These are phyloP conservation scores for Carpinus viminea DNA, from an alignment of 306 rosid genomes.

Conservation along the genomic window DNA sequence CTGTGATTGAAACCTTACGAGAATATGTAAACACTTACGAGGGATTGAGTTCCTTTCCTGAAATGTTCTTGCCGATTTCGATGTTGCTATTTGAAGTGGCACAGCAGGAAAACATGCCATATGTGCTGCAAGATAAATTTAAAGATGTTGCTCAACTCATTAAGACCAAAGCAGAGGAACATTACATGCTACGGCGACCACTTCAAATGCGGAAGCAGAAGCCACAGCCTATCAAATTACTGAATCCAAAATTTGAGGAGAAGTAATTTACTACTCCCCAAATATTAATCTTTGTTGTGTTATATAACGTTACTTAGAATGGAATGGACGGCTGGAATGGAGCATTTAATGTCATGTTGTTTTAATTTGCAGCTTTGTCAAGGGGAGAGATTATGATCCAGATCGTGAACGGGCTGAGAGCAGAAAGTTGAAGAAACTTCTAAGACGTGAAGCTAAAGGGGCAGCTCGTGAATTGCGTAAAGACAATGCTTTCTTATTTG, in stretches of 20 bases:
- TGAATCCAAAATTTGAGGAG: slow-evolving; percentile 80
- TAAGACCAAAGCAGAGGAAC: slow-evolving; percentile 50
- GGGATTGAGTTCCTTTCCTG: slow-evolving; percentile 79
- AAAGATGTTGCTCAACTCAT: slow-evolving; percentile 58
- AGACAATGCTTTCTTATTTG: slow-evolving; percentile 73
- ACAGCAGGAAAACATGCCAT: slow-evolving; percentile 52
- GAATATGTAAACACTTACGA: slow-evolving; percentile 54
- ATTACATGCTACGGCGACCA: slow-evolving; percentile 57
- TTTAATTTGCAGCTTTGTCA: slow-evolving; percentile 64
- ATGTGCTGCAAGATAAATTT: slow-evolving; percentile 46
- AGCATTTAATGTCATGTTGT: slow-evolving; percentile 28
- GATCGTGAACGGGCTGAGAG: slow-evolving; percentile 63
- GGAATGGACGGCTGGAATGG: slow-evolving; percentile 6
- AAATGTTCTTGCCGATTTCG: slow-evolving; percentile 67
- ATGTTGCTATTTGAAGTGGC: slow-evolving; percentile 49
- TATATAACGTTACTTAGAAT: not conserved
- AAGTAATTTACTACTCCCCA: slow-evolving; percentile 45
- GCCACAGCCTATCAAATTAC: slow-evolving; percentile 76
- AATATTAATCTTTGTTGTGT: slow-evolving; percentile 11
- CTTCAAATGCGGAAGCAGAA: slow-evolving; percentile 88
- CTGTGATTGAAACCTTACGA: slow-evolving; percentile 59
- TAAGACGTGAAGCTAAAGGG: slow-evolving; percentile 73
- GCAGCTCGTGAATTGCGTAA: slow-evolving; percentile 88
- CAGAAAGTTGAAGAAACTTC: slow-evolving; percentile 62
- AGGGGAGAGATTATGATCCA: slow-evolving; percentile 88